A percentile compares a stretch with the other conserved stretches of the same genome.
phyloP scores from a whole-genome alignment of 202 grass and related monocot genomes.

The Carex sylvatica region DNA sequence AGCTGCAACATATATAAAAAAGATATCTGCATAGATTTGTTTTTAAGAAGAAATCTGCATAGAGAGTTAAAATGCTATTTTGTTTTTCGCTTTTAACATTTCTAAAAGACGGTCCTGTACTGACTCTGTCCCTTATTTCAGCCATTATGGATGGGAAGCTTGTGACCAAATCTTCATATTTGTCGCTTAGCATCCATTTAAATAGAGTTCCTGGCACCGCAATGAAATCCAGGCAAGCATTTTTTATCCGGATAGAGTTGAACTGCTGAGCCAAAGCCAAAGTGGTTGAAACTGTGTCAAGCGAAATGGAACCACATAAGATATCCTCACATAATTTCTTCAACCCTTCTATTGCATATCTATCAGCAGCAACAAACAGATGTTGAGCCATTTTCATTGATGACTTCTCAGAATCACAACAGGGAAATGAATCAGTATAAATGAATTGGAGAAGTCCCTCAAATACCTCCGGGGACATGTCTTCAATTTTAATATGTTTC shows the following conservation, averaged over 20 bases:
- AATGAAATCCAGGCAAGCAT: constrained; percentile 12
- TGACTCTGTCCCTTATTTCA: not conserved
- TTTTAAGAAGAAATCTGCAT: too few species aligned
- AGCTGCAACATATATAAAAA: too few species aligned
- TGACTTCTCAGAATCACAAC: not conserved
- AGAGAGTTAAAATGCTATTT: not conserved
- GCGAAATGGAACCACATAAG: not conserved
- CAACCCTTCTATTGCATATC: constrained; percentile 12
- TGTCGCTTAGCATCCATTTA: not conserved
- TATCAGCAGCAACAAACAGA: constrained; percentile 17
- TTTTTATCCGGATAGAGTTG: not conserved
- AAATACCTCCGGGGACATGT: not conserved
- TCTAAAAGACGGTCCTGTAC: not conserved
- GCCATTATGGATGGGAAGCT: constrained; percentile 7
- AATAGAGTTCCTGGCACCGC: not conserved
- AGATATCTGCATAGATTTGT: too few species aligned
- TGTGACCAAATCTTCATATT: not conserved
- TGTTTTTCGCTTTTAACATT: not conserved
- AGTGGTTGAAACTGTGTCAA: not conserved
- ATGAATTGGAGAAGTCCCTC: constrained; percentile 2
- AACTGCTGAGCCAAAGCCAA: not conserved
- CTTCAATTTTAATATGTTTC: not conserved
- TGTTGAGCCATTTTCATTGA: not conserved
- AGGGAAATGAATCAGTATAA: not conserved
- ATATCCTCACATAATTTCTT: constrained; percentile 12